Evolutionary conservation across 2,329 filamentous ascomycete genomes (phyloP).

Genomic region (Aureobasidium sp.): DNA sequence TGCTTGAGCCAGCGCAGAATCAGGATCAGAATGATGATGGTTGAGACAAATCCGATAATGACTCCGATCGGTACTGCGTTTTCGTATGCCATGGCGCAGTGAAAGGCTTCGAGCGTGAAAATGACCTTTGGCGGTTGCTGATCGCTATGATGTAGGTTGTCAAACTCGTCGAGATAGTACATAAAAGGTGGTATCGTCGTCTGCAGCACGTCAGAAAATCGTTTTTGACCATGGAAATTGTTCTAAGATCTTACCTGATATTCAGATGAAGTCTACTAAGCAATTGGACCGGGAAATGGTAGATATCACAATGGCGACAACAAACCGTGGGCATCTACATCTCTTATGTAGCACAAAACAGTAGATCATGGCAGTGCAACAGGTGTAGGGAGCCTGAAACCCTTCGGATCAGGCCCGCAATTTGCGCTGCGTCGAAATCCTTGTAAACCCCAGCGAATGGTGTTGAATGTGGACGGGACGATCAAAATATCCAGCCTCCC

Average conservation of each 20-base stretch:
- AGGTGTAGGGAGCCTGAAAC: conserved; percentile 11
- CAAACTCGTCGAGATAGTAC: neutral
- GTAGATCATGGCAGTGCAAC: neutral
- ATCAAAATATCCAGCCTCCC: conserved; percentile 6
- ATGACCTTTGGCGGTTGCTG: neutral
- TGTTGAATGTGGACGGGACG: conserved; percentile 6
- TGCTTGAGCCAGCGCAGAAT: conserved; percentile 5
- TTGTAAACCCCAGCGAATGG: neutral
- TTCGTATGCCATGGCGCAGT: conserved; percentile 6
- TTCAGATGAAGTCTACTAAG: neutral
- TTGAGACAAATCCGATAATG: neutral
- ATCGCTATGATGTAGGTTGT: neutral
- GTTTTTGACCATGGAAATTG: neutral
- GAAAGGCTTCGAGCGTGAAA: neutral
- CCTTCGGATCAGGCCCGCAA: conserved; percentile 4
- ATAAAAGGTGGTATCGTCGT: neutral
- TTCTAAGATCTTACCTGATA: neutral
- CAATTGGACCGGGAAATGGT: neutral
- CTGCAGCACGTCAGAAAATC: neutral
- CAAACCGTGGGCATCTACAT: neutral
- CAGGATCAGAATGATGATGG: neutral
- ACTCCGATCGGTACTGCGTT: conserved; percentile 7
- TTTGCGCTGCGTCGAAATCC: conserved; percentile 3
- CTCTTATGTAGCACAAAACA: neutral
- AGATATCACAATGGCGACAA: neutral